Evolutionary conservation across 768 basidiomycete species (phyloP).

Genomic region (Dioszegia aurantiaca): DNA sequence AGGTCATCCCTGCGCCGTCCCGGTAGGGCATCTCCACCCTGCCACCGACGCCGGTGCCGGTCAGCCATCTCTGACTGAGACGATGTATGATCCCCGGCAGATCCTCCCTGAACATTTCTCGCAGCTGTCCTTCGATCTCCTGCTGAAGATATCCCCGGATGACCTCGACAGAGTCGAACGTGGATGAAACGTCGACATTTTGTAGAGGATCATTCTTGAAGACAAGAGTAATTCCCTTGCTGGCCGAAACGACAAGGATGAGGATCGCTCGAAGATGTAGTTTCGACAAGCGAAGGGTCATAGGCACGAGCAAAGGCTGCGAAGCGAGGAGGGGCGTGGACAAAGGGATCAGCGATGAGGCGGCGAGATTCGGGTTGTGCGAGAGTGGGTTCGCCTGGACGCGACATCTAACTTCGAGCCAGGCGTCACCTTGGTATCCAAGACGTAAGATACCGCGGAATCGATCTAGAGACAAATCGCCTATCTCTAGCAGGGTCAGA

Average conservation of each 20-base stretch:
- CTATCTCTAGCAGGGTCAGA: constrained; percentile 93
- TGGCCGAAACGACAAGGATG: constrained; percentile 93
- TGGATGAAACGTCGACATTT: constrained; percentile 94
- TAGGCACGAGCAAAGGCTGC: constrained; percentile 92
- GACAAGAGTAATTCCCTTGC: constrained; percentile 96
- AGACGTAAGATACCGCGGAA: constrained; percentile 96
- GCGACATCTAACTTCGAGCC: constrained; percentile 51
- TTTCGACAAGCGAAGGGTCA: constrained; percentile 94
- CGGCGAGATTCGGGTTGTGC: constrained; percentile 48
- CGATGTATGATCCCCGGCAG: constrained; percentile 94
- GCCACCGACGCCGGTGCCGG: constrained; percentile 52
- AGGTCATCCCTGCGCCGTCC: constrained; percentile 47
- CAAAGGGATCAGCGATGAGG: constrained; percentile 48
- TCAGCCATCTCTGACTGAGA: constrained; percentile 90
- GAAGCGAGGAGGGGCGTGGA: constrained; percentile 70
- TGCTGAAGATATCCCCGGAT: constrained; percentile 96
- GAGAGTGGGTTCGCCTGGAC: constrained; percentile 70
- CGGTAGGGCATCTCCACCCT: constrained; percentile 91
- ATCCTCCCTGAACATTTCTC: constrained; percentile 98
- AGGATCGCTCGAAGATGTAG: constrained; percentile 93
- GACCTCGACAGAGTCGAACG: constrained; percentile 95
- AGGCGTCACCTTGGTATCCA: constrained; percentile 89
- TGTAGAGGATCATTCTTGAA: constrained; percentile 99
- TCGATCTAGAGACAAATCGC: constrained; percentile 89
- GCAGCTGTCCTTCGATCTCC: constrained; percentile 92